A percentile compares a stretch with the other conserved stretches of the same genome.
Evolutionary conservation across 2,329 filamentous ascomycete genomes (phyloP).

Genomic region (Aspergillus sp.): DNA sequence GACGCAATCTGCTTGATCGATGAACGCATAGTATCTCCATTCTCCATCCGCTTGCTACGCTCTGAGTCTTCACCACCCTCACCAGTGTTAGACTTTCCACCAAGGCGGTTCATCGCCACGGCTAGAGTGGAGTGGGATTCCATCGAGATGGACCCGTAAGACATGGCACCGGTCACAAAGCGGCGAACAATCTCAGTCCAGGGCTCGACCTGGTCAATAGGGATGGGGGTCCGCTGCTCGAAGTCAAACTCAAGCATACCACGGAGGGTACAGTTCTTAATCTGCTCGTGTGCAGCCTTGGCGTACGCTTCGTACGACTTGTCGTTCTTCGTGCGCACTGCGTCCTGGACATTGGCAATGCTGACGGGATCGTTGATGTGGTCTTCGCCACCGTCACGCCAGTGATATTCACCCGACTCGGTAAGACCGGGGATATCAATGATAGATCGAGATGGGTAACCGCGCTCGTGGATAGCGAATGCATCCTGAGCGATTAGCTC

Average conservation of each 20-base stretch:
- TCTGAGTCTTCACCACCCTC: constrained; percentile 96
- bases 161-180: constrained; percentile 97
- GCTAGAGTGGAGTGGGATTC: constrained; percentile 95
- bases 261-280: constrained; percentile 92
- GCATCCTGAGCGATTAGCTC: constrained; percentile 91
- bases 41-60: constrained; percentile 79
- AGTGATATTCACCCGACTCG: constrained; percentile 96
- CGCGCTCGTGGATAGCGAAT: constrained; percentile 91
- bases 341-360: constrained; percentile 96
- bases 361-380: constrained; percentile 94
- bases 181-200: constrained; percentile 97
- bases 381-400: constrained; percentile 92
- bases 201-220: constrained; percentile 94
- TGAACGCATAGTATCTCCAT: constrained; percentile 94
- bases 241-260: constrained; percentile 96
- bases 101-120: constrained; percentile 93
- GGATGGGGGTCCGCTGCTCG: constrained; percentile 77
- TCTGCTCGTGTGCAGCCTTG: constrained; percentile 87
- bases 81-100: constrained; percentile 95
- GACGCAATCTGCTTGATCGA: constrained; percentile 98
- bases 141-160: constrained; percentile 97
- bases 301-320: constrained; percentile 98
- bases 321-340: constrained; percentile 94
- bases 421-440: constrained; percentile 74
- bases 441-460: constrained; percentile 79